Evolutionary conservation across 2,329 filamentous ascomycete species (phyloP).

Genomic region (Aspergillus piperis): DNA sequence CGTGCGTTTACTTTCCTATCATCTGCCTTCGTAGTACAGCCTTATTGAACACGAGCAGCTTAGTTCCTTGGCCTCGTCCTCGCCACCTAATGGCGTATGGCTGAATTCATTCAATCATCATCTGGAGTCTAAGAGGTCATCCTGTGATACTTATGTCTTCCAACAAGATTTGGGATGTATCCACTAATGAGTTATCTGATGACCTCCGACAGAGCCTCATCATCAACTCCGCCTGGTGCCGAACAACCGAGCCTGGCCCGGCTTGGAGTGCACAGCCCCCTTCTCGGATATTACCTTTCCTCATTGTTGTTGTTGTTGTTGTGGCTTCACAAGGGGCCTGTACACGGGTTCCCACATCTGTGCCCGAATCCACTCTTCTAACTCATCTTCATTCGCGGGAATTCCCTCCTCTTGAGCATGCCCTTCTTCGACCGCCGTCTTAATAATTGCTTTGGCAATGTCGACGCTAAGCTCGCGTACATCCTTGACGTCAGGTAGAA

Average conservation of each 20-base stretch:
- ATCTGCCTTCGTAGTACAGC: too few species aligned
- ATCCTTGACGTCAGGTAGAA: slow-evolving; percentile 74
- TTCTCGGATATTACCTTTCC: background rate
- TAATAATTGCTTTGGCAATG: slow-evolving; percentile 75
- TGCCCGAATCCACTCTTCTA: slow-evolving; percentile 43
- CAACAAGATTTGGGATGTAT: too few species aligned
- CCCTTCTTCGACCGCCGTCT: slow-evolving; percentile 68
- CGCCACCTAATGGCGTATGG: too few species aligned
- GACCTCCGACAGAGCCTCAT: too few species aligned
- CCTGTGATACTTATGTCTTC: too few species aligned
- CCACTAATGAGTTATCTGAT: too few species aligned
- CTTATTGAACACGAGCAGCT: too few species aligned
- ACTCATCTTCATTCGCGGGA: slow-evolving; percentile 48
- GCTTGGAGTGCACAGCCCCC: background rate
- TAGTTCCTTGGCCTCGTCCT: too few species aligned
- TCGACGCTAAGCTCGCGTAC: slow-evolving; percentile 75
- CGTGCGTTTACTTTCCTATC: too few species aligned
- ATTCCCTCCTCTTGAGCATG: slow-evolving; percentile 67
- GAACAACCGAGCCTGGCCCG: background rate
- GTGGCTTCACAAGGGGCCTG: slow-evolving; percentile 12
- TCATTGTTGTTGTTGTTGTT: background rate
- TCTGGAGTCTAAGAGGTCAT: too few species aligned
- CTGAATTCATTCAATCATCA: too few species aligned
- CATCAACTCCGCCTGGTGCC: too few species aligned
- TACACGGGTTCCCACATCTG: slow-evolving; percentile 48